Conservation (phyloP, 257 asterid species). For the Solanum rostratum region DNA sequence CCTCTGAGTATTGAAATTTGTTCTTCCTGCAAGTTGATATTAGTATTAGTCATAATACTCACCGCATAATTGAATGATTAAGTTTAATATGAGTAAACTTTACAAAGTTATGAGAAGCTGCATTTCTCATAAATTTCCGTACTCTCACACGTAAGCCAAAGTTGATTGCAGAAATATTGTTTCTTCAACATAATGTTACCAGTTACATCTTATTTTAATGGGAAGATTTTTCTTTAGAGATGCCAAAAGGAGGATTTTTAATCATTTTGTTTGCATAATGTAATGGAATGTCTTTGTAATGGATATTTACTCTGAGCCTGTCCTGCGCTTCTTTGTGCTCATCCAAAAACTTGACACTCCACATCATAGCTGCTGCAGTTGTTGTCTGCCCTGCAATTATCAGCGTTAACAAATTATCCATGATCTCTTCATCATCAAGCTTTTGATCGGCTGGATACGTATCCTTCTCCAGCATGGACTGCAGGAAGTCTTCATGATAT, state of each 20-base stretch:
- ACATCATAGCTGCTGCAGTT: constrained; percentile 61
- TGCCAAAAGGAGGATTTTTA: neutral
- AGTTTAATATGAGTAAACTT: neutral
- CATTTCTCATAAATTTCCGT: neutral
- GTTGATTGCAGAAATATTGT: neutral
- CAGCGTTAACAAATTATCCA: constrained; percentile 46
- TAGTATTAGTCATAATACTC: neutral
- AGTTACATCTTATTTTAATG: neutral
- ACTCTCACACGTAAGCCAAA: neutral
- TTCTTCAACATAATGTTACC: neutral
- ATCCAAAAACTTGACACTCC: constrained; percentile 49
- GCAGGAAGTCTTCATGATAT: constrained; percentile 36
- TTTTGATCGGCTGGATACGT: constrained; percentile 25
- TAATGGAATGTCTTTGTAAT: neutral
- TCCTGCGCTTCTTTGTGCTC: constrained; percentile 31
- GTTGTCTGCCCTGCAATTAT: constrained; percentile 49
- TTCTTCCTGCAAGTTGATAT: constrained; percentile 33
- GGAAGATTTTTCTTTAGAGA: neutral
- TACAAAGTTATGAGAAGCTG: too few species aligned
- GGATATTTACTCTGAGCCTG: constrained; percentile 28
- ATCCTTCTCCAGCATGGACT: constrained; percentile 39
- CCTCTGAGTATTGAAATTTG: constrained; percentile 23
- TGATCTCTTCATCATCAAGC: constrained; percentile 48
- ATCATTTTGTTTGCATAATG: neutral
- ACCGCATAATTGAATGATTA: neutral